phyloP scores from a whole-genome alignment of 305 asterid genomes.

The Fraxinus velutina region DNA sequence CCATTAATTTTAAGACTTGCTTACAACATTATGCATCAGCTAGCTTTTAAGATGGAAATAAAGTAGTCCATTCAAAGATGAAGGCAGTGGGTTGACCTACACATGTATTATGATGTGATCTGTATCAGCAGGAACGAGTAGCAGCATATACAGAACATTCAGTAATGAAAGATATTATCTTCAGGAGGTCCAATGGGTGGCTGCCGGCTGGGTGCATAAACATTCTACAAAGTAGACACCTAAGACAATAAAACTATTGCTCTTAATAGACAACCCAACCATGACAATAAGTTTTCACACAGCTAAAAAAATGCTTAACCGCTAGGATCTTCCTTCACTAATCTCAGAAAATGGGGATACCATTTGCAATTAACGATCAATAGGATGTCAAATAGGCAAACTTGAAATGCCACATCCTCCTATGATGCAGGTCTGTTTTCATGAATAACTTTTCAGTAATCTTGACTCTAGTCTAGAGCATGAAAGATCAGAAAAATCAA shows the following conservation, averaged over 20 bases:
- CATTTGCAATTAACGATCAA: neutral
- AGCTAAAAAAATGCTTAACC: neutral
- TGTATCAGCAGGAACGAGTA: neutral
- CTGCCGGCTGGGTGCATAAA: neutral
- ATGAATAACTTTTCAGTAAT: neutral
- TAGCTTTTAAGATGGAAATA: neutral
- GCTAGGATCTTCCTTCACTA: neutral
- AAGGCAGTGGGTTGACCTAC: neutral
- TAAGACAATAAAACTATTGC: neutral
- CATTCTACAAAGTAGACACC: slow-evolving; percentile 8
- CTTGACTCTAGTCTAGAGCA: neutral
- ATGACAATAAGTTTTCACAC: neutral
- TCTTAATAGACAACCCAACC: neutral
- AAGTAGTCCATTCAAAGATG: neutral
- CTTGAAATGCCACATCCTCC: slow-evolving; percentile 1
- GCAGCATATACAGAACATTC: neutral
- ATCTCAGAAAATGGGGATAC: neutral
- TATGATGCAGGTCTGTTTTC: neutral
- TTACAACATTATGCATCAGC: neutral
- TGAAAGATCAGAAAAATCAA: slow-evolving; percentile 14
- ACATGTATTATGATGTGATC: neutral
- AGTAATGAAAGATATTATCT: neutral
- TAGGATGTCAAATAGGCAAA: neutral
- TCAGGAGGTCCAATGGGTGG: neutral
- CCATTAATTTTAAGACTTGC: neutral